Evolutionary conservation across 805 yeast genomes (phyloP).

Genomic region (Candida ulmi): DNA sequence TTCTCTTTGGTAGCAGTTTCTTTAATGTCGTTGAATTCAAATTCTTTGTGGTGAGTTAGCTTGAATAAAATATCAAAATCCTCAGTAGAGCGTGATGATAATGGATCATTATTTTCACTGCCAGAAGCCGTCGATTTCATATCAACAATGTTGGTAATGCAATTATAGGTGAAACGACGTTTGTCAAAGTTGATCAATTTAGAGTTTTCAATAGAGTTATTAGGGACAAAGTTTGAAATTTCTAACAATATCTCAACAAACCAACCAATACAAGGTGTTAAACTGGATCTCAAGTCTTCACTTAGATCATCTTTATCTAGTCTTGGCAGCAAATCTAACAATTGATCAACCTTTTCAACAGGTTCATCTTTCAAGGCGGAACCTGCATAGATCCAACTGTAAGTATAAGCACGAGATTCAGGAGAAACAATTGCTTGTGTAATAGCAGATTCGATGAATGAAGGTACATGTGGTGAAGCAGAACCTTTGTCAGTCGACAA

Average conservation of each 20-base stretch:
- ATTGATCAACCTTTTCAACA: conserved; percentile 26
- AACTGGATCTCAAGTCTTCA: conserved; percentile 32
- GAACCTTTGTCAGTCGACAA: conserved; percentile 6
- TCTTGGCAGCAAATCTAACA: conserved; percentile 28
- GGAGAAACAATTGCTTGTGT: conserved; percentile 73
- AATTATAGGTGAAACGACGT: conserved; percentile 60
- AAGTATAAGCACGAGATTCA: conserved; percentile 64
- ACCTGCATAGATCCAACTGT: conserved; percentile 60
- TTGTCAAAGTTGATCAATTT: conserved; percentile 81
- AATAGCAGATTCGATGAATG: conserved; percentile 78
- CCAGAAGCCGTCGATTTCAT: conserved; percentile 24
- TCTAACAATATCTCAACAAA: conserved; percentile 73
- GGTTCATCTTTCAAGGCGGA: conserved; percentile 11
- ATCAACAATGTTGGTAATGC: conserved; percentile 48
- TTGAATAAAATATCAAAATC: conserved; percentile 50
- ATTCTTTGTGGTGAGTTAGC: conserved; percentile 27
- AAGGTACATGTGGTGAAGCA: conserved; percentile 58
- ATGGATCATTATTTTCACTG: conserved; percentile 12
- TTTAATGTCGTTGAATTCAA: conserved; percentile 28
- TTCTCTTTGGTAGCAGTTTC: conserved; percentile 41
- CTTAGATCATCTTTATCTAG: conserved; percentile 28
- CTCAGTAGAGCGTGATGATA: conserved; percentile 26
- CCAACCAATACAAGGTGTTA: conserved; percentile 93
- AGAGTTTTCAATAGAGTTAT: conserved; percentile 61
- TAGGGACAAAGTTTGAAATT: conserved; percentile 71